Evolutionary conservation across 768 basidiomycete genomes (phyloP).

Genomic region (Lentinus brumalis): DNA sequence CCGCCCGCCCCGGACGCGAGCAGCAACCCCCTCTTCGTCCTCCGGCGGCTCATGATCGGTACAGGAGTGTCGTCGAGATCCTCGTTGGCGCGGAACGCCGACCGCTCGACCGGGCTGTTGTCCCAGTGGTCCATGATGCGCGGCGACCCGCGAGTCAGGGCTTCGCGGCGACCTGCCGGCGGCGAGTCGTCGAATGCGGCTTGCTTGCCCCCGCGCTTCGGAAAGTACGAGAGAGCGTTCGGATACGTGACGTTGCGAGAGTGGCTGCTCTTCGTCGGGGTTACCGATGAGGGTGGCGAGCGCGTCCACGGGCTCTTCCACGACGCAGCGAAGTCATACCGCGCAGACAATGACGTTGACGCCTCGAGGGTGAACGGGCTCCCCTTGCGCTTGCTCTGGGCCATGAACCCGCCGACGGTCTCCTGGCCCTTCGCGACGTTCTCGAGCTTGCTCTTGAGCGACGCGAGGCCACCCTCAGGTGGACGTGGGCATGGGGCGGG

Average conservation of each 20-base stretch:
- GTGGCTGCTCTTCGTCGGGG: constrained; percentile 23
- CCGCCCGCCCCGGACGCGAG: too few relatives aligned
- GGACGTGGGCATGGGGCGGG: constrained; percentile 16
- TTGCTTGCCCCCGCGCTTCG: constrained; percentile 8
- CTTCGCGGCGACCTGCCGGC: not conserved
- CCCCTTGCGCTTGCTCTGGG: constrained; percentile 24
- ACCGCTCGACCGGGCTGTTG: constrained; percentile 4
- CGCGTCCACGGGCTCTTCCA: constrained; percentile 50
- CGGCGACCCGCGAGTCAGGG: constrained; percentile 48
- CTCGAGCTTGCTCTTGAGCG: constrained; percentile 69
- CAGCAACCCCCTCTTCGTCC: too few relatives aligned
- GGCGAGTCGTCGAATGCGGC: constrained; percentile 10
- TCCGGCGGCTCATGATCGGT: constrained; percentile 16
- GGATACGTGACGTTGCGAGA: constrained; percentile 54
- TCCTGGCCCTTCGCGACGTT: constrained; percentile 48
- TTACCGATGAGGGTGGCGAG: constrained; percentile 15
- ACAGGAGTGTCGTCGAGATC: constrained; percentile 28
- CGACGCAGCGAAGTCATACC: constrained; percentile 61
- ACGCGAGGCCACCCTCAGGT: constrained; percentile 49
- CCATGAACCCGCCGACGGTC: constrained; percentile 31
- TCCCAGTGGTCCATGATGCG: constrained; percentile 43
- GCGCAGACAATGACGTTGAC: constrained; percentile 45
- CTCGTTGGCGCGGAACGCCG: constrained; percentile 6
- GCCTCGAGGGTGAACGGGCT: constrained; percentile 28
- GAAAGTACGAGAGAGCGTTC: constrained; percentile 24